Evolutionary conservation across 768 basidiomycete species (phyloP).

Genomic region (Ephemerocybe angulata): DNA sequence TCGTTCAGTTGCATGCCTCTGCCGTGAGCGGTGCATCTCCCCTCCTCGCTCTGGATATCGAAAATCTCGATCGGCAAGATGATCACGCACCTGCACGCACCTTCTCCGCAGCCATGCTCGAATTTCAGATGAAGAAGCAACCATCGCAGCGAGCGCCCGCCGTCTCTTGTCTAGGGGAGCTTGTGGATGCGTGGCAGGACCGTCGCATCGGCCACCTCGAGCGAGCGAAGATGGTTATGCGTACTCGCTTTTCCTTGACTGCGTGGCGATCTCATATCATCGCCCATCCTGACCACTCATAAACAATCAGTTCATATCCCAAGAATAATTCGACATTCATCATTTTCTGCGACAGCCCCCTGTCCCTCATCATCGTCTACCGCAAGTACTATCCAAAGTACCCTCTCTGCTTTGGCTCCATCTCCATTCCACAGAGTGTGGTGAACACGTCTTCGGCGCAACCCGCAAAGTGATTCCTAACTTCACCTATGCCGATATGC

Average conservation of each 20-base stretch:
- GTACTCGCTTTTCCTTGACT: conserved; percentile 22
- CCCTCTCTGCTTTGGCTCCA: conserved; percentile 31
- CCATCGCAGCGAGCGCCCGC: background rate
- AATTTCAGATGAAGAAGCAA: background rate
- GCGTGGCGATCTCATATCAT: conserved; percentile 21
- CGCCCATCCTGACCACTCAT: conserved; percentile 15
- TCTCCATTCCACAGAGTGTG: conserved; percentile 26
- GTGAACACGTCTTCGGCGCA: conserved; percentile 28
- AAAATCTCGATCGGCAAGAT: background rate
- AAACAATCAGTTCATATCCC: conserved; percentile 20
- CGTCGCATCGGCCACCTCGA: conserved; percentile 14
- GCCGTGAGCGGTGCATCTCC: background rate
- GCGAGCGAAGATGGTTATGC: conserved; percentile 17
- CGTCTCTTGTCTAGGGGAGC: conserved; percentile 21
- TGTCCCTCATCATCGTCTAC: conserved; percentile 19
- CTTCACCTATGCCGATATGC: conserved; percentile 19
- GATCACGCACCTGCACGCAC: background rate
- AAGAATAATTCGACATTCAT: conserved; percentile 20
- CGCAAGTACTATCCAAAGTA: conserved; percentile 10
- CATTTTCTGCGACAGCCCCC: conserved; percentile 17
- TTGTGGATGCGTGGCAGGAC: conserved; percentile 24
- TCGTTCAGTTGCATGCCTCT: conserved; percentile 4
- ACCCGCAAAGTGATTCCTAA: conserved; percentile 18
- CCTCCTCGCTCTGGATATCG: background rate
- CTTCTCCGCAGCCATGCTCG: background rate